A percentile compares a stretch with the other conserved stretches of the same genome.
phyloP scores from a whole-genome alignment of 2,329 filamentous ascomycete species.

The Mycosphaerella sp. region DNA sequence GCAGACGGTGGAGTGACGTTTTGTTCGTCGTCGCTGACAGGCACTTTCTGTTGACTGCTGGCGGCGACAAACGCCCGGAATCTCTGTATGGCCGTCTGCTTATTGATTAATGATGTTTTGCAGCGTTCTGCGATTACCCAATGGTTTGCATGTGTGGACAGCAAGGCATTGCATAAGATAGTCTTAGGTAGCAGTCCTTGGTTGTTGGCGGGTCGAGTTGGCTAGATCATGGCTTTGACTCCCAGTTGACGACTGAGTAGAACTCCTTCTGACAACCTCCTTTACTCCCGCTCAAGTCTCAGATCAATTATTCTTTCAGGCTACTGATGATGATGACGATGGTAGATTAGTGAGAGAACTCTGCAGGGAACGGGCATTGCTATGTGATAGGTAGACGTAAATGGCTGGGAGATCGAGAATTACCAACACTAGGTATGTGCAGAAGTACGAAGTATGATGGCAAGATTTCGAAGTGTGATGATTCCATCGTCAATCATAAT shows the following conservation, averaged over 20 bases:
- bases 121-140: constrained; percentile 2
- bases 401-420: too few species aligned
- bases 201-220: constrained; percentile 10
- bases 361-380: too few species aligned
- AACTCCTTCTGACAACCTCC: constrained; percentile 18
- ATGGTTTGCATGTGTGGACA: not conserved
- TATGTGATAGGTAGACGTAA: too few species aligned
- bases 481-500: not conserved
- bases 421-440: not conserved
- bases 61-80: not conserved
- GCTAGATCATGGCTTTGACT: constrained; percentile 6
- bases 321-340: too few species aligned
- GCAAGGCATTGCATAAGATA: constrained; percentile 10
- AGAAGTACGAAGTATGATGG: not conserved
- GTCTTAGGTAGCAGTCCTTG: constrained; percentile 22
- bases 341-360: too few species aligned
- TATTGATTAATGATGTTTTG: constrained; percentile 3
- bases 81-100: not conserved
- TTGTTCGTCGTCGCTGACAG: too few species aligned
- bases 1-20: constrained; percentile 1
- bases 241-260: constrained; percentile 16
- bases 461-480: not conserved
- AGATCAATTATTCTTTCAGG: too few species aligned
- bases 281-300: not conserved
- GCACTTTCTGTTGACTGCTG: not conserved